Evolutionary conservation across 345 rosid species (phyloP).

Genomic region (Eucalyptus brandiana): DNA sequence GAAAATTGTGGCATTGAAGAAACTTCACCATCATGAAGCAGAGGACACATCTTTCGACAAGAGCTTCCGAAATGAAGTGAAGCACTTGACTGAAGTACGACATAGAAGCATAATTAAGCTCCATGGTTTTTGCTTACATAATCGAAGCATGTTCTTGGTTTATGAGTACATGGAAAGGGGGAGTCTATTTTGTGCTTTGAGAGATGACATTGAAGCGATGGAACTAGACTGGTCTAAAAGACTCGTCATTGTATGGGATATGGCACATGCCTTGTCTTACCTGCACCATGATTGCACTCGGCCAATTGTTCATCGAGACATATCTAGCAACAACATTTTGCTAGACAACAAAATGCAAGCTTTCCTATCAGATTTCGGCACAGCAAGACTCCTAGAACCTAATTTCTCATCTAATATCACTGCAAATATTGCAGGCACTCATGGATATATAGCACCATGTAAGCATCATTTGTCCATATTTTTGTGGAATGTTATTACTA

Average conservation of each 20-base stretch:
- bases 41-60: neutral
- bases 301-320: conserved; percentile 3
- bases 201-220: neutral
- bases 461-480: neutral
- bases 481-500: neutral
- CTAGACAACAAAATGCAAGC: neutral
- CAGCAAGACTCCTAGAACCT: neutral
- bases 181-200: neutral
- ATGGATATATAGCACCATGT: conserved; percentile 7
- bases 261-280: neutral
- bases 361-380: conserved; percentile 2
- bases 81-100: neutral
- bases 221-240: neutral
- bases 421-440: neutral
- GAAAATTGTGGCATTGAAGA: neutral
- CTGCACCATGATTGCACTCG: neutral
- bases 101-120: conserved; percentile 3
- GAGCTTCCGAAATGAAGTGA: neutral
- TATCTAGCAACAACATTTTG: conserved; percentile 4
- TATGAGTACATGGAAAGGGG: neutral
- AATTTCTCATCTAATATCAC: neutral
- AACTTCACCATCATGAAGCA: neutral
- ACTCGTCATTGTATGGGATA: neutral
- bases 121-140: neutral
- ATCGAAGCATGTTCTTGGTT: neutral